A percentile compares a stretch with the other conserved stretches of the same genome.
Evolutionary conservation across 1,284 basidiomycete species (phyloP).

Genomic region (Rhizoctonia solani): DNA sequence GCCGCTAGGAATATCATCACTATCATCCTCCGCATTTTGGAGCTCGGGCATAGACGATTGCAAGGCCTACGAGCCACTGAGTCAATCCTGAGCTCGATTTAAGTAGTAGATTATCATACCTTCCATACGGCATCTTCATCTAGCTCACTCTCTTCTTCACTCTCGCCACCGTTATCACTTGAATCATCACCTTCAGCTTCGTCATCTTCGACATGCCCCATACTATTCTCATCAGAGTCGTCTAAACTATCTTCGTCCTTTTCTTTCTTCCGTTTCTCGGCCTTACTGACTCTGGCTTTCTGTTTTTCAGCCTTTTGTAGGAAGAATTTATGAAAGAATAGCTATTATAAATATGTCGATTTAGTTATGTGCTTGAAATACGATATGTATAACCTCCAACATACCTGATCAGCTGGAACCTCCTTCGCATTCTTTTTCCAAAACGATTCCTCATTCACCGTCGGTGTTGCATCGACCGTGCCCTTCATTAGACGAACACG

Average conservation of each 20-base stretch:
- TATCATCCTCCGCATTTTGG: conserved; percentile 47
- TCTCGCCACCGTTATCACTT: conserved; percentile 41
- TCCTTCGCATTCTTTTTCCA: conserved; percentile 73
- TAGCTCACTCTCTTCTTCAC: conserved; percentile 48
- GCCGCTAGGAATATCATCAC: conserved; percentile 37
- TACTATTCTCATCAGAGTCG: conserved; percentile 2
- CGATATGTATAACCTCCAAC: conserved; percentile 39
- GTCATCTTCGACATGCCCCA: no score
- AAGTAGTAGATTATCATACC: background rate
- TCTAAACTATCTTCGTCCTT: conserved; percentile 41
- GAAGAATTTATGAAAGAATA: conserved; percentile 60
- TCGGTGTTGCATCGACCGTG: conserved; percentile 49
- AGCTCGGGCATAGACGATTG: conserved; percentile 33
- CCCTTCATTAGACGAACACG: conserved; percentile 75
- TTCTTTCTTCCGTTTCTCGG: conserved; percentile 52
- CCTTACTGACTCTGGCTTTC: conserved; percentile 54
- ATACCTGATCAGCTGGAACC: conserved; percentile 86
- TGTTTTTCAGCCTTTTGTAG: conserved; percentile 56
- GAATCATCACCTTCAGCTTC: background rate
- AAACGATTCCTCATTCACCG: conserved; percentile 81
- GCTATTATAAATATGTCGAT: conserved; percentile 63
- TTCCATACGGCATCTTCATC: conserved; percentile 45
- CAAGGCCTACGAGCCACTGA: conserved; percentile 3
- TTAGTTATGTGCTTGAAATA: background rate
- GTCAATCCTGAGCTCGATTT: background rate